phyloP scores from a whole-genome alignment of 2,329 filamentous ascomycete species.

The Colletotrichum sp. region DNA sequence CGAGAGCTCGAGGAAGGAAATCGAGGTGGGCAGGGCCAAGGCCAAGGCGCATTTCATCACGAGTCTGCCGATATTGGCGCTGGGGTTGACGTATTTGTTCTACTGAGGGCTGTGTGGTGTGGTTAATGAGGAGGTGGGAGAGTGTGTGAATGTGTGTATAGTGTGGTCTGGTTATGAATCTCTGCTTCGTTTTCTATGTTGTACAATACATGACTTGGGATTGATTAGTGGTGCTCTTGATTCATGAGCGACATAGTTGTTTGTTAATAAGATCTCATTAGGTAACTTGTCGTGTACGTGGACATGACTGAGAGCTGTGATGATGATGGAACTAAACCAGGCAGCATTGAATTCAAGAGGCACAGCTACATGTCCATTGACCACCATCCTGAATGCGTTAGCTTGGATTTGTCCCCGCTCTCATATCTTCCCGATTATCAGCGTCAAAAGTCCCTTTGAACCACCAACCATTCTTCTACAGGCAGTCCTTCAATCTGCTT shows the following conservation, averaged over 20 bases:
- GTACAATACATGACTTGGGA: background rate
- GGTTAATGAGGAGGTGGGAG: background rate
- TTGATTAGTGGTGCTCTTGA: background rate
- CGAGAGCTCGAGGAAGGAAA: background rate
- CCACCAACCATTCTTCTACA: background rate
- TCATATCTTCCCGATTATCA: background rate
- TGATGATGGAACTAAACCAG: background rate
- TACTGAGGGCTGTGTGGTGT: background rate
- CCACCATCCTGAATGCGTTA: background rate
- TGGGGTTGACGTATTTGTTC: background rate
- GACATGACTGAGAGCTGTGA: background rate
- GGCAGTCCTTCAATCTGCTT: background rate
- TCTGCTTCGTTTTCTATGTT: background rate
- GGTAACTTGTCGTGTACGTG: background rate
- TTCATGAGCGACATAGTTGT: background rate
- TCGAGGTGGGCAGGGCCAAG: conserved; percentile 4
- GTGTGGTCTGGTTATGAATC: background rate
- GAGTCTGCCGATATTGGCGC: conserved; percentile 5
- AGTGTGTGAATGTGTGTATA: background rate
- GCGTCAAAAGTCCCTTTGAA: background rate
- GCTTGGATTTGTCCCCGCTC: background rate
- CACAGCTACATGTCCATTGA: background rate
- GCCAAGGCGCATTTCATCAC: background rate
- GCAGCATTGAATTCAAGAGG: background rate
- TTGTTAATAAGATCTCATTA: background rate